Evolutionary conservation across 495 filamentous ascomycete species (phyloP), one percentile per base, ranked within the genome.

Genomic region (Lineolata rhizophorae): DNA sequence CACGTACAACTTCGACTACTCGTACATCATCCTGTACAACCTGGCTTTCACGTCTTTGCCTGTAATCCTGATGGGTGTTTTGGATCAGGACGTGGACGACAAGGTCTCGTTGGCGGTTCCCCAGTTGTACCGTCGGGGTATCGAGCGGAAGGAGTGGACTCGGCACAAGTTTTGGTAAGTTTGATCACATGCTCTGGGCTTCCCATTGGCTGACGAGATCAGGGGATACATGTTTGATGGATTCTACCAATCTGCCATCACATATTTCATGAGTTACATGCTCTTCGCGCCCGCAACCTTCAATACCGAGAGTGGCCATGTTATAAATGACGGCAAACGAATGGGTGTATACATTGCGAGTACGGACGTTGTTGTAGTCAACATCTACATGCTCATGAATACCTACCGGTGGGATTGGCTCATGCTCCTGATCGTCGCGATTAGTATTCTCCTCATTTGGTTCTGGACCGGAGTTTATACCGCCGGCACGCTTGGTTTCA

Each of bases 401-500:
- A 84, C 77, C 3, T 95, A 87, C 51, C 64, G 83, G 35, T 95
- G 90, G 90, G 90, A 99, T 51, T 95, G 85, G 85, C 58, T 95
- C 44, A 80, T 84, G 40, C 43, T 78, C 9, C 58, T 93, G 46
- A 72, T 92, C 43, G 72, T 83, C 18, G 48, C 46, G 29, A 63
- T 94, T 47, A 92, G 83, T 53, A 74, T 74, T 37, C 48, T 94
- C 17, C 61, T 94, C 45, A 72, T 95, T 44, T 99, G 76, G 64
- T 75, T 92, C 55, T 99, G 87, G 90, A 94, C 90, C 15, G 84
- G 80, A 25, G 65, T 93, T 27, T 99, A 84, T 52, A 82, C 82
- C 0, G 58, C 76, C 4, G 65, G 72, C 41, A 60, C 61, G 4
- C 60, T 56, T 14, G 67, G 79, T 2, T 60, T 59, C 20, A 58